A percentile compares a stretch with the other conserved stretches of the same genome.
Conservation (phyloP, 1,284 basidiomycete species). For the Sphaerobolus stellatus region DNA sequence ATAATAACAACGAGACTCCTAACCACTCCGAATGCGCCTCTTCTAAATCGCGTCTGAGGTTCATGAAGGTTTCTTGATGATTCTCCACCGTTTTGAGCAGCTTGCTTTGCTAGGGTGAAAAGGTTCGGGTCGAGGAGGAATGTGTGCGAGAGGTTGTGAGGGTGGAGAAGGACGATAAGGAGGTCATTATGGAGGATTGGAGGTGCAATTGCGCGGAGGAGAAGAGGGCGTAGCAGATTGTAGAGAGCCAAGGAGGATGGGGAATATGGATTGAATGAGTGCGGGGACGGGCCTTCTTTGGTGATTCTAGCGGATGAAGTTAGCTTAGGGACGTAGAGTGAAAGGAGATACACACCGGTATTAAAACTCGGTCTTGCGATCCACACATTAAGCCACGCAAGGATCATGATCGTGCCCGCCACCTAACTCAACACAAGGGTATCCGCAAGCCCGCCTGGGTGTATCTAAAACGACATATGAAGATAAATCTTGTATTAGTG, state of each 20-base stretch:
- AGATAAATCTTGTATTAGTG: too few relatives aligned
- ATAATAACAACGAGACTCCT: too few relatives aligned
- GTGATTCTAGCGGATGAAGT: too few relatives aligned
- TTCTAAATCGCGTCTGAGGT: constrained; percentile 75
- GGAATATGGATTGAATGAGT: too few relatives aligned
- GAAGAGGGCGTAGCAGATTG: constrained; percentile 84
- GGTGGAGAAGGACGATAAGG: constrained; percentile 84
- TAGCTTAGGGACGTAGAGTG: background rate
- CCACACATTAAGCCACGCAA: constrained; percentile 89
- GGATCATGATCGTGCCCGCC: constrained; percentile 74
- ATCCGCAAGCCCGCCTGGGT: constrained; percentile 65
- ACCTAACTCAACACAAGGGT: constrained; percentile 75
- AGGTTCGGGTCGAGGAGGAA: constrained; percentile 76
- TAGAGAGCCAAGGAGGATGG: constrained; percentile 5
- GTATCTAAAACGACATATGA: constrained; percentile 34
- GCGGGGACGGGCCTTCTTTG: too few relatives aligned
- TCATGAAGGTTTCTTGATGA: constrained; percentile 86
- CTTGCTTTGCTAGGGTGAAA: constrained; percentile 54
- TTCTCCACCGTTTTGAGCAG: constrained; percentile 73
- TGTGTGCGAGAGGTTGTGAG: constrained; percentile 76
- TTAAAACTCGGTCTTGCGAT: constrained; percentile 90
- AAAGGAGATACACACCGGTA: constrained; percentile 54
- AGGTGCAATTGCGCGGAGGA: constrained; percentile 80
- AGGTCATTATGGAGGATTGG: constrained; percentile 81
- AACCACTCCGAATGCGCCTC: constrained; percentile 86